Conservation (phyloP, 495 filamentous ascomycete species). For the Zalerion maritima region DNA sequence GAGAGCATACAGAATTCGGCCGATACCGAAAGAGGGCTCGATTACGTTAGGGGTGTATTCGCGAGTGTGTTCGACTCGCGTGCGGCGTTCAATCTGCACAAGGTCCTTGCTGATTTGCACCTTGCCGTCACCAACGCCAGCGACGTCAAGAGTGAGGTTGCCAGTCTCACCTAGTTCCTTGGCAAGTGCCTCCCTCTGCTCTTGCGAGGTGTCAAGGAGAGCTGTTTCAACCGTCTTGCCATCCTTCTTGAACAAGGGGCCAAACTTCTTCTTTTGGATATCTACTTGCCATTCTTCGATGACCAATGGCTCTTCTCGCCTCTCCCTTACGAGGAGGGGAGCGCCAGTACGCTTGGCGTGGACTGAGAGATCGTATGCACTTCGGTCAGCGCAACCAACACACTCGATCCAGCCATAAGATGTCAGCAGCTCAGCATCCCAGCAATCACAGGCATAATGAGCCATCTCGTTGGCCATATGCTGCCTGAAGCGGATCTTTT, state of each 20-base stretch:
- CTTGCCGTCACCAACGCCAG: conserved; percentile 37
- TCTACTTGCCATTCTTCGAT: conserved; percentile 48
- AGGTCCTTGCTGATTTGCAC: conserved; percentile 43
- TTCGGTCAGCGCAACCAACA: conserved; percentile 55
- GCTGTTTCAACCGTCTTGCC: conserved; percentile 44
- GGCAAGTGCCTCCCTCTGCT: conserved; percentile 38
- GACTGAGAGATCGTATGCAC: conserved; percentile 51
- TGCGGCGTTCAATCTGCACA: conserved; percentile 41
- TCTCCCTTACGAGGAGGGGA: conserved; percentile 43
- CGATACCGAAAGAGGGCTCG: conserved; percentile 60
- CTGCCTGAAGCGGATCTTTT: conserved; percentile 52
- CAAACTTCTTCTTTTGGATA: conserved; percentile 50
- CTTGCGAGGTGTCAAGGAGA: conserved; percentile 39
- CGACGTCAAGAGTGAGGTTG: conserved; percentile 40
- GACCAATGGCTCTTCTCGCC: conserved; percentile 35
- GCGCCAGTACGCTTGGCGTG: conserved; percentile 48
- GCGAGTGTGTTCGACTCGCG: conserved; percentile 35
- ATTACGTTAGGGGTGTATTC: conserved; percentile 58
- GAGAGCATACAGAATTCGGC: conserved; percentile 48
- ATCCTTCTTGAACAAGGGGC: conserved; percentile 50
- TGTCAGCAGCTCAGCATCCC: conserved; percentile 52
- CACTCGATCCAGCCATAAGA: conserved; percentile 60
- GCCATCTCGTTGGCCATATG: conserved; percentile 66
- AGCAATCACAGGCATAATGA: conserved; percentile 56
- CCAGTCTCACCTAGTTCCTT: conserved; percentile 32